Conservation (phyloP, 768 basidiomycete genomes). For the Tephrocybe sp. region DNA sequence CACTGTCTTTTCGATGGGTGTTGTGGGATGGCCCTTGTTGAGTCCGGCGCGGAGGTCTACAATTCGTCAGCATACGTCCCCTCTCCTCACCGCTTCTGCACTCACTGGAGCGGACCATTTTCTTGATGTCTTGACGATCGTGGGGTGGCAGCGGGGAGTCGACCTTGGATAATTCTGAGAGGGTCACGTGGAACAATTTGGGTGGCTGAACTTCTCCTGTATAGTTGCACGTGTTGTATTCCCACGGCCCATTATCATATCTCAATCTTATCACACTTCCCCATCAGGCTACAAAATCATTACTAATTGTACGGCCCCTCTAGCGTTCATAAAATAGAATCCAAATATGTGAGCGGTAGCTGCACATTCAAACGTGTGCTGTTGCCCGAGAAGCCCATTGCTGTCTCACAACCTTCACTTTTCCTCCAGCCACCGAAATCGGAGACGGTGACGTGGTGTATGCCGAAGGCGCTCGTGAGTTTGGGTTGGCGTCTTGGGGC, state of each 20-base stretch:
- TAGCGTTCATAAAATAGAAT: too few relatives aligned
- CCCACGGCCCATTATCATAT: conserved; percentile 21
- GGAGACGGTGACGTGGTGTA: conserved; percentile 30
- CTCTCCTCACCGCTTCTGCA: conserved; percentile 20
- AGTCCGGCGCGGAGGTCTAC: conserved; percentile 82
- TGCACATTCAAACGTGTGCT: conserved; percentile 34
- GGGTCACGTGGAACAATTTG: conserved; percentile 32
- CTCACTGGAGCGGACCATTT: conserved; percentile 82
- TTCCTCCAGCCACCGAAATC: conserved; percentile 32
- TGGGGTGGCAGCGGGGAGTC: conserved; percentile 30
- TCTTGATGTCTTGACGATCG: conserved; percentile 55
- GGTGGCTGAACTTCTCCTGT: conserved; percentile 60
- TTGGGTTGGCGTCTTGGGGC: conserved; percentile 43
- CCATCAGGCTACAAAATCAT: background rate
- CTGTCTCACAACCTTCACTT: conserved; percentile 53
- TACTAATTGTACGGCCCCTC: too few relatives aligned
- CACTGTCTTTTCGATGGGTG: conserved; percentile 69
- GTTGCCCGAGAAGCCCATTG: conserved; percentile 44
- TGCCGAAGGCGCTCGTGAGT: conserved; percentile 23
- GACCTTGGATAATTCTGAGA: conserved; percentile 20
- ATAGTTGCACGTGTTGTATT: conserved; percentile 42
- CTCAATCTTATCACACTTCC: background rate
- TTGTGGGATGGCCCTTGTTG: conserved; percentile 90
- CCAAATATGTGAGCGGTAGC: background rate
- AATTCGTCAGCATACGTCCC: background rate